Evolutionary conservation across 2,329 filamentous ascomycete species (phyloP).

Genomic region (Eutypa lata): DNA sequence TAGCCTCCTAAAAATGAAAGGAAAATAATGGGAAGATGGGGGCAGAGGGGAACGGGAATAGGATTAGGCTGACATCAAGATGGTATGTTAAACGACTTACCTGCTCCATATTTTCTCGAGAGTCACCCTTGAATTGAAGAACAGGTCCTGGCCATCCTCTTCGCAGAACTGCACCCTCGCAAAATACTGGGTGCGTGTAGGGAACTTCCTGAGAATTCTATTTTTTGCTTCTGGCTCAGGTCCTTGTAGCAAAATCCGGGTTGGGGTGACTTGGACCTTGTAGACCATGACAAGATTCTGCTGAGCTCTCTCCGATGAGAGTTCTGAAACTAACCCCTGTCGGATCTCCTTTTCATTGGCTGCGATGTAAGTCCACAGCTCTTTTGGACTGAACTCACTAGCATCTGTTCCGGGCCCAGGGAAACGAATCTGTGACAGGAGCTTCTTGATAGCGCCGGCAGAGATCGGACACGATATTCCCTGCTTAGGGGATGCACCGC

Average conservation of each 20-base stretch:
- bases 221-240: conserved; percentile 68
- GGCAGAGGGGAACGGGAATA: no score
- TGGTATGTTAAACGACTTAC: background rate
- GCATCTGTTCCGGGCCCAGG: conserved; percentile 50
- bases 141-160: conserved; percentile 65
- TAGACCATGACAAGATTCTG: conserved; percentile 49
- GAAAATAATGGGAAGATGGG: no score
- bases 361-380: conserved; percentile 32
- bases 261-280: conserved; percentile 58
- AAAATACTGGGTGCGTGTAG: conserved; percentile 59
- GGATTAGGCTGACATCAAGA: no score
- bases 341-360: conserved; percentile 38
- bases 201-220: conserved; percentile 65
- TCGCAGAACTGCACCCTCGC: conserved; percentile 71
- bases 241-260: conserved; percentile 53
- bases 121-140: conserved; percentile 50
- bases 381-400: conserved; percentile 30
- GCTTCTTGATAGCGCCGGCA: conserved; percentile 48
- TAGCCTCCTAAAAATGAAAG: no score
- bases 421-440: conserved; percentile 52
- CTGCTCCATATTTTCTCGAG: conserved; percentile 46
- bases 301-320: conserved; percentile 25
- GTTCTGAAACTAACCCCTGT: conserved; percentile 17
- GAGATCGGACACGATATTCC: conserved; percentile 39
- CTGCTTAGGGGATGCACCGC: background rate